phyloP scores from a whole-genome alignment of 768 basidiomycete species.

The Mycena latifolia region DNA sequence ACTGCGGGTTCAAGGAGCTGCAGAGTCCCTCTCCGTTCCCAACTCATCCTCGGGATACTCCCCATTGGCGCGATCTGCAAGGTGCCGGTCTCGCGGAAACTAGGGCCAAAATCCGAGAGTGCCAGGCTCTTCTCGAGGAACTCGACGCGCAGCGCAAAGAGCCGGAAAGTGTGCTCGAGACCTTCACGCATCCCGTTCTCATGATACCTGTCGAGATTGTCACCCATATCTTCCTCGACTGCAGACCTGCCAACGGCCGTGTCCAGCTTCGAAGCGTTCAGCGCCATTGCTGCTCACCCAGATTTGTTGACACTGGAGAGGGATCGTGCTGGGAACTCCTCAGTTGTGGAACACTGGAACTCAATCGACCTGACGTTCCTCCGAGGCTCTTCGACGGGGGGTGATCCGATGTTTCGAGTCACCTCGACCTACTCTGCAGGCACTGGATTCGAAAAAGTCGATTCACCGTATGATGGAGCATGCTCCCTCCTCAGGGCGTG shows the following conservation, averaged over 20 bases:
- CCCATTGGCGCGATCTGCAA: background rate
- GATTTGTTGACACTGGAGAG: slow-evolving; percentile 11
- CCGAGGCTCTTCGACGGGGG: background rate
- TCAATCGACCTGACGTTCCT: slow-evolving; percentile 1
- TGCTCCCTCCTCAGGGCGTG: background rate
- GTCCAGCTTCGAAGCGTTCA: background rate
- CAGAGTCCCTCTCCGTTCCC: too few species aligned
- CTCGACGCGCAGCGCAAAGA: background rate
- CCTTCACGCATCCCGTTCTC: slow-evolving; percentile 2
- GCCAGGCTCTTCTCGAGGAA: background rate
- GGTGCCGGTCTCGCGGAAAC: background rate
- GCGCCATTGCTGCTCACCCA: slow-evolving; percentile 1
- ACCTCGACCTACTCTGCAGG: too few species aligned
- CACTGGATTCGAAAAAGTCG: too few species aligned
- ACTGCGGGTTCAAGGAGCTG: too few species aligned
- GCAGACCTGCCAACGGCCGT: background rate
- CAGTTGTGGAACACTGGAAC: slow-evolving; percentile 8
- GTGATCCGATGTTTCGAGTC: background rate
- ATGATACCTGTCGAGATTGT: slow-evolving; percentile 1
- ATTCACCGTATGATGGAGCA: background rate
- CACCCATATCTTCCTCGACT: slow-evolving; percentile 6
- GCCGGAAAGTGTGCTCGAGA: background rate
- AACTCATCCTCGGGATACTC: too few species aligned
- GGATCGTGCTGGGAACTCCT: background rate
- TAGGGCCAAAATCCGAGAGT: background rate